Percentiles rank a stretch among this genome's conserved stretches.
phyloP scores from a whole-genome alignment of 495 filamentous ascomycete genomes.

The Trichoderma virens region DNA sequence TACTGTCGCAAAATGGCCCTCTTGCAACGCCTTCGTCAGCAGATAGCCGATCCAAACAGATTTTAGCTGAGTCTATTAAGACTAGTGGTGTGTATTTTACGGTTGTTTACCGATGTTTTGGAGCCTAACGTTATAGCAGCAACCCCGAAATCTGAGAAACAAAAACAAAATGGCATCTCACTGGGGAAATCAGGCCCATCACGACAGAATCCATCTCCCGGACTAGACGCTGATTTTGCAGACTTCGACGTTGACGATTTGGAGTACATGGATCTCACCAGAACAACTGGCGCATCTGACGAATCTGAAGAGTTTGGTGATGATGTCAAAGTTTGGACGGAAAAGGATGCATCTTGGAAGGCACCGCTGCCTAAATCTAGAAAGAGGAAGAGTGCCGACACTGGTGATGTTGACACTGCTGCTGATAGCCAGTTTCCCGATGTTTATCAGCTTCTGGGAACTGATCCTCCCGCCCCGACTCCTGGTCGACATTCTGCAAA shows the following conservation, averaged over 20 bases:
- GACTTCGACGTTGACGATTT: conserved; percentile 22
- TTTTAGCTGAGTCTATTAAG: neutral
- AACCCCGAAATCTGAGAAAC: neutral
- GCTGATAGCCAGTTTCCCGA: conserved; percentile 30
- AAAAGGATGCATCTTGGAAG: conserved; percentile 39
- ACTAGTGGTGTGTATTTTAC: neutral
- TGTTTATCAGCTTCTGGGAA: conserved; percentile 28
- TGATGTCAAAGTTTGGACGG: conserved; percentile 49
- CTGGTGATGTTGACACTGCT: conserved; percentile 32
- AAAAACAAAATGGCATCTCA: neutral
- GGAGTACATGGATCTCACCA: conserved; percentile 67
- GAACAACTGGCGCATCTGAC: conserved; percentile 38
- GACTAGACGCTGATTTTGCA: conserved; percentile 1
- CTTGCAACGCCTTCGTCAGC: neutral
- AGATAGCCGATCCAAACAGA: neutral
- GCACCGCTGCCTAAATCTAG: conserved; percentile 41
- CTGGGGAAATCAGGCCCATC: neutral
- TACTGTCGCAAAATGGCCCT: conserved; percentile 8
- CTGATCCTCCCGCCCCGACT: conserved; percentile 10
- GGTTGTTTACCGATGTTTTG: neutral
- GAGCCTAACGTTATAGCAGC: neutral
- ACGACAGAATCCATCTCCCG: neutral
- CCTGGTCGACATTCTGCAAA: conserved; percentile 15
- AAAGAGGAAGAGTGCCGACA: conserved; percentile 70
- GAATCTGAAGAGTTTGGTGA: conserved; percentile 44